Conservation (phyloP, 495 filamentous ascomycete genomes). For the Neurospora intermedia region DNA sequence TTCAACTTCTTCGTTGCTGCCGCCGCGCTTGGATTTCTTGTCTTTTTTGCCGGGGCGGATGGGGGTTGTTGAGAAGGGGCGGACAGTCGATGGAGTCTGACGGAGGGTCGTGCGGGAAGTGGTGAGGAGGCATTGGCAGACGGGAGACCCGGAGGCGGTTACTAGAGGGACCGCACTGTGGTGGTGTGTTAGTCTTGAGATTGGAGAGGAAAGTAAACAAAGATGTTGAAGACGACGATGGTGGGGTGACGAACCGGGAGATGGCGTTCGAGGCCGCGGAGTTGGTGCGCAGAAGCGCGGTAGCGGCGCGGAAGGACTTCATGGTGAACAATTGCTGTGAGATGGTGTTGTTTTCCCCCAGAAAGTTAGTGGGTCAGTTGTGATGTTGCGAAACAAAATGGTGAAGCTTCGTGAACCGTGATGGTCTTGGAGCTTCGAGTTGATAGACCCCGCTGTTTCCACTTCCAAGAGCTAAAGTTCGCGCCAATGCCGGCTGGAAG, state of each 20-base stretch:
- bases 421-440: conserved; percentile 1
- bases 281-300: conserved; percentile 12
- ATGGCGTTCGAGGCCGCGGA: neutral
- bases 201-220: neutral
- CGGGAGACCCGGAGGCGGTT: neutral
- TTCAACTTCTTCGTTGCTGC: neutral
- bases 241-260: conserved; percentile 3
- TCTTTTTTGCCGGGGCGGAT: neutral
- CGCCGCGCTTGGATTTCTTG: conserved; percentile 1
- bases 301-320: conserved; percentile 14
- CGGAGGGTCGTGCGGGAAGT: neutral
- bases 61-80: neutral
- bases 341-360: neutral
- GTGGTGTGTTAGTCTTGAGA: neutral
- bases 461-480: neutral
- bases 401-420: neutral
- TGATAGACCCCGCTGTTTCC: neutral
- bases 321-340: conserved; percentile 4
- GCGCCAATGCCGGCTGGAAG: neutral
- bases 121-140: neutral
- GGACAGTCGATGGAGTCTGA: neutral
- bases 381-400: neutral
- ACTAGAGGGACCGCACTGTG: neutral
- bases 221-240: neutral
- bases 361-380: neutral